Evolutionary conservation across 257 asterid species (phyloP).

Genomic region (Haberlea rhodopensis): DNA sequence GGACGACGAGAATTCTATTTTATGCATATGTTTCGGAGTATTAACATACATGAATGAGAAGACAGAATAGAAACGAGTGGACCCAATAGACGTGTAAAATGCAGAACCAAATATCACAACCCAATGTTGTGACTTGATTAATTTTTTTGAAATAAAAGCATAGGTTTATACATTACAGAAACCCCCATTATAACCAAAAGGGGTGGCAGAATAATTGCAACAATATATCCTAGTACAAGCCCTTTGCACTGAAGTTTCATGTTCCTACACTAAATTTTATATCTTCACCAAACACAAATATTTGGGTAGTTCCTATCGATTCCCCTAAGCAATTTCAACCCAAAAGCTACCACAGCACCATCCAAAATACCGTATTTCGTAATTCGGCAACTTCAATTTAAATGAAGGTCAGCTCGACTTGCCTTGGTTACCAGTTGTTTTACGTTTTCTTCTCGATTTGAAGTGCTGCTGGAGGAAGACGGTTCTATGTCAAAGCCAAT

Average conservation of each 20-base stretch:
- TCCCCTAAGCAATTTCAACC: constrained; percentile 27
- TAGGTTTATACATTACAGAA: constrained; percentile 32
- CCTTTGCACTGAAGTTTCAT: constrained; percentile 26
- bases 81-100: no score
- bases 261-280: constrained; percentile 34
- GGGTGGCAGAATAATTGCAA: constrained; percentile 26
- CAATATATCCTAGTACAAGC: constrained; percentile 30
- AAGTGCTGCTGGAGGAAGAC: constrained; percentile 34
- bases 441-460: constrained; percentile 49
- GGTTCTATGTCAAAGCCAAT: constrained; percentile 48
- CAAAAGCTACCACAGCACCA: constrained; percentile 30
- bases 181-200: constrained; percentile 31
- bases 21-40: no score
- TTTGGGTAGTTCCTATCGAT: constrained; percentile 29
- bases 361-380: constrained; percentile 37
- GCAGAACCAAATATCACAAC: neutral
- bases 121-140: neutral
- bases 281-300: constrained; percentile 33
- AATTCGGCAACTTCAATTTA: constrained; percentile 12
- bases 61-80: no score
- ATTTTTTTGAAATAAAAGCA: no score
- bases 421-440: constrained; percentile 21
- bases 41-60: no score
- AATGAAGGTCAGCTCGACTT: constrained; percentile 21
- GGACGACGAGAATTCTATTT: no score